phyloP scores from a whole-genome alignment of 768 basidiomycete genomes.

The Boletus pseudo-olivaceus region DNA sequence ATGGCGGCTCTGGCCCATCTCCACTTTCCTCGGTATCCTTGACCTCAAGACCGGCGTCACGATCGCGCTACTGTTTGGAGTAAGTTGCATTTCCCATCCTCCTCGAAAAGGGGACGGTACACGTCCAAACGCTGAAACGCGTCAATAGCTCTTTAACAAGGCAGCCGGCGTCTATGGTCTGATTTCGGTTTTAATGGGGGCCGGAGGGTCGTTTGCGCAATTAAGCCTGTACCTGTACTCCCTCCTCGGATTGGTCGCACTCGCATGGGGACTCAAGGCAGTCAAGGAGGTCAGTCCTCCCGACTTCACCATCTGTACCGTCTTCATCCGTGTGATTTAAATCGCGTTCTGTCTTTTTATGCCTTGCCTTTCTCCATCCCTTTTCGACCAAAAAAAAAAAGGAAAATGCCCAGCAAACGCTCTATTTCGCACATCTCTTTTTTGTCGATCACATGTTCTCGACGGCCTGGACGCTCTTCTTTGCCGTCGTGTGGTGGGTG shows the following conservation, averaged over 20 bases:
- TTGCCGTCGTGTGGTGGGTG: conserved; percentile 87
- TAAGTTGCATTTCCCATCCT: conserved; percentile 38
- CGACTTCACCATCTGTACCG: not conserved
- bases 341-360: not conserved
- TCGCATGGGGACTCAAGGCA: conserved; percentile 86
- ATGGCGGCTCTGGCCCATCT: conserved; percentile 79
- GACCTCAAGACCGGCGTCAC: conserved; percentile 95
- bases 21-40: conserved; percentile 80
- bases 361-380: not conserved
- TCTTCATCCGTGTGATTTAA: conserved; percentile 10
- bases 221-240: conserved; percentile 94
- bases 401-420: conserved; percentile 84
- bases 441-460: conserved; percentile 88
- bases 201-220: conserved; percentile 91
- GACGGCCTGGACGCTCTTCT: conserved; percentile 90
- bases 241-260: conserved; percentile 69
- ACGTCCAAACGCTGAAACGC: conserved; percentile 10
- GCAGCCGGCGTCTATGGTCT: conserved; percentile 97
- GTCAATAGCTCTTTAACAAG: conserved; percentile 81
- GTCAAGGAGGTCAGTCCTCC: conserved; percentile 67
- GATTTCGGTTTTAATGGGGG: conserved; percentile 84
- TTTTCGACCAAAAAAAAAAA: conserved; percentile 29
- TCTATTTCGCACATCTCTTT: conserved; percentile 91
- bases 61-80: conserved; percentile 84
- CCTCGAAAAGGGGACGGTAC: not conserved